A percentile compares a stretch with the other conserved stretches of the same genome.
Conservation (phyloP, 176 grass and related monocot genomes). For the Carex scoparia region DNA sequence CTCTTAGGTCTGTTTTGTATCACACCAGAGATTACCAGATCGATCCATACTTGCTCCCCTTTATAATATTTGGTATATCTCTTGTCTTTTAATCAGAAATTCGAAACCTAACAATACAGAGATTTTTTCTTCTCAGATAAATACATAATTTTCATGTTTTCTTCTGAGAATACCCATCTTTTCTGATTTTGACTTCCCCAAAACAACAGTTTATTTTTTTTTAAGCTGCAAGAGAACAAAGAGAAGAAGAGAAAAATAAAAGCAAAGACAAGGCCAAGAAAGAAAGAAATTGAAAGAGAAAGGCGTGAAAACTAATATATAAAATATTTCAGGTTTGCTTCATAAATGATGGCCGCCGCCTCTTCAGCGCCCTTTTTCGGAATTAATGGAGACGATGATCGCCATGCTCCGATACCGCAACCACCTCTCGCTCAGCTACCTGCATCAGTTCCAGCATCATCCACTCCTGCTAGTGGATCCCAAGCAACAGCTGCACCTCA, state of each 20-base stretch:
- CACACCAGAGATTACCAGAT: conserved; percentile 16
- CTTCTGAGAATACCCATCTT: conserved; percentile 18
- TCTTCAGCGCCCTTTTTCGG: conserved; percentile 68
- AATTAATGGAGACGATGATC: conserved; percentile 34
- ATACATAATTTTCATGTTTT: conserved; percentile 26
- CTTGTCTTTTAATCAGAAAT: conserved; percentile 31
- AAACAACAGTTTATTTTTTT: conserved; percentile 7
- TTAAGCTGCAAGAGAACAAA: conserved; percentile 16
- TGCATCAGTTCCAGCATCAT: background rate
- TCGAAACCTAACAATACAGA: conserved; percentile 16
- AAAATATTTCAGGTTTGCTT: conserved; percentile 36
- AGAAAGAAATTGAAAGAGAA: conserved; percentile 23
- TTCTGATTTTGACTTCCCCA: conserved; percentile 28
- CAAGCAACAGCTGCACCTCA: conserved; percentile 27
- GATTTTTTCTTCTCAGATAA: conserved; percentile 26
- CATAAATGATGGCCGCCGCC: conserved; percentile 49
- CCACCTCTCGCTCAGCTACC: conserved; percentile 28
- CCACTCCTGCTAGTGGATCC: background rate
- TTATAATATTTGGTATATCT: conserved; percentile 17
- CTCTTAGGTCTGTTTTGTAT: conserved; percentile 20
- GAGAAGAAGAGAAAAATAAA: conserved; percentile 6
- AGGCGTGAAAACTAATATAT: conserved; percentile 23
- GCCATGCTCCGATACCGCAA: conserved; percentile 36
- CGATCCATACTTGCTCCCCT: conserved; percentile 22
- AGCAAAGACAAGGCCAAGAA: conserved; percentile 8